These are phyloP conservation scores for Cylindrotheca fusiformis DNA, from an alignment of 108 stramenopile genomes.

Conservation along the genomic window DNA sequence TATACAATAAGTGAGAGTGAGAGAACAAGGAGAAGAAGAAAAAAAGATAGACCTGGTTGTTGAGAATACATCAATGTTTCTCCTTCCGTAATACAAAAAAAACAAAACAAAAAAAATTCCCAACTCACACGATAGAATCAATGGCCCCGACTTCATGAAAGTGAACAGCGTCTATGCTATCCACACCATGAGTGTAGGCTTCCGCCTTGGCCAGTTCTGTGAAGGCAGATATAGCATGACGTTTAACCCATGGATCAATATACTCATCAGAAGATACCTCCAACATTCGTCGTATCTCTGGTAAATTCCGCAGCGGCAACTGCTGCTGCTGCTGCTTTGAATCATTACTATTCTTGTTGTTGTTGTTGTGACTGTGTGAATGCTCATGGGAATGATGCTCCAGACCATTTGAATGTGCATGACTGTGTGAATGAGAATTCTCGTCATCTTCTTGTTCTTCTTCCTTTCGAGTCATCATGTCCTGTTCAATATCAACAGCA, in stretches of 20 bases:
- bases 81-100: too few species aligned
- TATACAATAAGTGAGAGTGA: too few species aligned
- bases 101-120: too few species aligned
- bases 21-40: too few species aligned
- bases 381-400: neutral
- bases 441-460: conserved; percentile 10
- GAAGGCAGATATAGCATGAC: conserved; percentile 72
- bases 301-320: conserved; percentile 73
- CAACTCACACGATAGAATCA: conserved; percentile 76
- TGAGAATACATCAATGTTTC: too few species aligned
- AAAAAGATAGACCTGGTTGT: too few species aligned
- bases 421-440: conserved; percentile 21
- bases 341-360: conserved; percentile 1
- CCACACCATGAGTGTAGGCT: conserved; percentile 80
- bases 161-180: conserved; percentile 72
- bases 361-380: conserved; percentile 2
- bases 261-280: conserved; percentile 35
- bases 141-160: conserved; percentile 95
- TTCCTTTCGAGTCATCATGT: too few species aligned
- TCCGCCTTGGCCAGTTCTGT: conserved; percentile 86
- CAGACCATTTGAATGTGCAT: neutral
- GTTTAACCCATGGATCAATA: conserved; percentile 68
- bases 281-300: conserved; percentile 75
- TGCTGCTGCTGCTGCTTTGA: too few species aligned
- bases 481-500: too few species aligned